Evolutionary conservation across 192 early-diverging fungal genomes (phyloP).

Genomic region (Fimicolochytrium jonesii): DNA sequence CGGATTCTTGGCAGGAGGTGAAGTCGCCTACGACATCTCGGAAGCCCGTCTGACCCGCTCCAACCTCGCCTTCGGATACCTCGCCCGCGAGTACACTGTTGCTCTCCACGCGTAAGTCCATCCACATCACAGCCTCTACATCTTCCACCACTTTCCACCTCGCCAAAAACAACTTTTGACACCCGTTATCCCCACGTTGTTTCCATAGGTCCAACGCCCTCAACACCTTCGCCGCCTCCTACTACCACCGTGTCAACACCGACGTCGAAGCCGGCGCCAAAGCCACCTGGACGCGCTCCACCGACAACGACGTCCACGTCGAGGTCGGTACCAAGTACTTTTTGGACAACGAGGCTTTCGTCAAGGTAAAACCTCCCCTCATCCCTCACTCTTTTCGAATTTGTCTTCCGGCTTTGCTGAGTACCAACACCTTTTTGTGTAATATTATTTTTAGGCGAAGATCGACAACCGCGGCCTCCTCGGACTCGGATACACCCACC

Average conservation of each 20-base stretch:
- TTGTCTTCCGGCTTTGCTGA: not conserved
- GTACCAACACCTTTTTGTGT: not conserved
- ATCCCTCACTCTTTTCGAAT: too few relatives aligned
- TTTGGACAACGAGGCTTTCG: constrained; percentile 81
- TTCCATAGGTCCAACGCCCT: constrained; percentile 81
- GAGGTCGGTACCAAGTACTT: constrained; percentile 95
- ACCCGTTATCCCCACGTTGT: too few relatives aligned
- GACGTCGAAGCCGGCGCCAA: constrained; percentile 93
- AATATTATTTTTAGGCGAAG: constrained; percentile 39
- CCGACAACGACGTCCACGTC: constrained; percentile 64
- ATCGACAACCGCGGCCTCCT: constrained; percentile 72
- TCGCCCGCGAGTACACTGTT: constrained; percentile 81
- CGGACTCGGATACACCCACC: constrained; percentile 91
- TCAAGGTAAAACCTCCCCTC: too few relatives aligned
- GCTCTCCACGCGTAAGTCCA: constrained; percentile 73
- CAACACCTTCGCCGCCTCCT: constrained; percentile 82
- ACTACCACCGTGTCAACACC: constrained; percentile 93
- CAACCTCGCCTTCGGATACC: constrained; percentile 83
- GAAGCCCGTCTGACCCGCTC: constrained; percentile 85
- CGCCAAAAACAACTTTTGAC: too few relatives aligned
- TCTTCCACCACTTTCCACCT: too few relatives aligned
- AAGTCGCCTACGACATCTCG: constrained; percentile 89
- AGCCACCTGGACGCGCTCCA: constrained; percentile 81
- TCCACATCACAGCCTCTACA: too few relatives aligned
- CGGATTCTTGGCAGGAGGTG: constrained; percentile 87